Evolutionary conservation across 805 yeast genomes (phyloP), one percentile per base, ranked within the genome.

Genomic region (Kregervanrija pseudodelftensis): DNA sequence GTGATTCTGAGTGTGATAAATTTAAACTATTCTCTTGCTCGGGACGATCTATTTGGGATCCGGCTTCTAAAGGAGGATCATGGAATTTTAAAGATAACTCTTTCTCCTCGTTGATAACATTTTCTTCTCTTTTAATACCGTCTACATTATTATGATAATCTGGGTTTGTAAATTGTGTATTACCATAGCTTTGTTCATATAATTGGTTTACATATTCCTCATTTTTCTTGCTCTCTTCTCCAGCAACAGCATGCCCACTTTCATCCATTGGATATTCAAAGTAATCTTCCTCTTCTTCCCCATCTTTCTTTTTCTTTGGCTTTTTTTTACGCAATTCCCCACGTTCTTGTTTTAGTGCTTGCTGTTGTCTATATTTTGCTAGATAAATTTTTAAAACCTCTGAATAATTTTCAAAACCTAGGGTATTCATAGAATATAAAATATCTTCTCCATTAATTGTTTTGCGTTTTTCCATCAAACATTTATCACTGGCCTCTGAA

Each of bases 391-490:
- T 80, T 51, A 80, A 69, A 35, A 80, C 82, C 56, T 80, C 87
- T 28, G 84, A 74, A 55, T 81, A 81, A 56, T 80, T 80, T 51
- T 80, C 87, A 56, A 80, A 81, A 10, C 87, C 87, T 31, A 80
- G 64, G 8, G 80, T 72, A 36, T 72, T 69, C 81, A 80, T 76
- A 8, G 85, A 80, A 57, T 72, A 77, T 51, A 80, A 59, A 12
- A 80, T 73, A 49, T 80, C 87, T 54, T 80, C 87, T 5, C 87
- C 87, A 54, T 80, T 81, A 37, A 80, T 77, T 3, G 87, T 80
- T 55, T 80, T 80, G 28, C 87, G 67, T 60, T 80, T 80, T 51
- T 81, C 87, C 41, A 79, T 72, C 11, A 72, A 56, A 56, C 85
- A 80, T 53, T 73, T 75, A 49, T 81, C 86, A 40, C 82, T 73